Base-by-base conservation (phyloP, 495 filamentous ascomycete genomes). In the Thermothielavioides terrestris region DNA sequence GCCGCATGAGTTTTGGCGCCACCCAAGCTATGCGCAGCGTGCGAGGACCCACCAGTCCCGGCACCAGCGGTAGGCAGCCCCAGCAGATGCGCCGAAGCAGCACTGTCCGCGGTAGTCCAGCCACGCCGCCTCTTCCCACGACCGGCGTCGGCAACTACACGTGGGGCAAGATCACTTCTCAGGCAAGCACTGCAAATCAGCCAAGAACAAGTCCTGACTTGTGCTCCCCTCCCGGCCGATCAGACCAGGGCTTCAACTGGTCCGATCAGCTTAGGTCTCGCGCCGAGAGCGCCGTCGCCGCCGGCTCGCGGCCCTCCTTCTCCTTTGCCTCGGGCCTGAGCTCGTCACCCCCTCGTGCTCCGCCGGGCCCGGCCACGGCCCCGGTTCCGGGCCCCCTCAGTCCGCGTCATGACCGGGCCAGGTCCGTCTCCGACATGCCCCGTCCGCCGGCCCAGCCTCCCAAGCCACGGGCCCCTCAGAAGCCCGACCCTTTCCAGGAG, bases 201-300 rank as follows among this genome's bases (percentile, higher is more conserved):
- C 56, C 67, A 55, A 75, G 71, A 82, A 70, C 75, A 60, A 63
- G 66, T 72, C 75, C 81, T 85, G 73, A 85, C 78, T 56, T 70
- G 63, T 58, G 54, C 51, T 48, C 57, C 60, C 57, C 57, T 76
- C 62, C 66, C 63, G 68, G 68, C 70, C 73, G 71, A 60, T 69
- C 77, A 91, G 87, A 87, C 73, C 88, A 89, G 79, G 85, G 72
- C 64, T 92, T 88, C 76, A 91, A 92, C 67, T 94, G 89, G 86
- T 86, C 87, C 68, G 89, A 95, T 69, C 88, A 91, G 70, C 81
- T 95, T 74, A 88, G 88, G 63, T 80, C 81, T 57, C 83, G 89
- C 54, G 89, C 89, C 55, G 86, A 94, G 68, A 88, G 88, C 67
- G 80, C 79, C 56, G 85, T 88, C 46, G 80, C 85, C 37, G 59